Conservation (phyloP, 2,329 filamentous ascomycete species). For the Penicillium sp. region DNA sequence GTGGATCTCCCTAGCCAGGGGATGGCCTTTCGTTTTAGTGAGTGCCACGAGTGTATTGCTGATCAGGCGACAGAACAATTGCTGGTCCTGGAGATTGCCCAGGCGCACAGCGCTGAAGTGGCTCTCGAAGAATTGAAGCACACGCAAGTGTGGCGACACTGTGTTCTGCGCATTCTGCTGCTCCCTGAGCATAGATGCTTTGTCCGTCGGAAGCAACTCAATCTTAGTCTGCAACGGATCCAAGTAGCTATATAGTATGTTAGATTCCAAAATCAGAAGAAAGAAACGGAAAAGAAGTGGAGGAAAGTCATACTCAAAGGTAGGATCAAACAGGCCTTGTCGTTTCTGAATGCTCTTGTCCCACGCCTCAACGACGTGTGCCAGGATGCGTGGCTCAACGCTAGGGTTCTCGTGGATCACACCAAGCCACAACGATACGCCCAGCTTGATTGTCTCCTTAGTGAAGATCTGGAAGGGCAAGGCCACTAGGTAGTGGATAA, state of each 20-base stretch:
- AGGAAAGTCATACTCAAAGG: conserved; percentile 56
- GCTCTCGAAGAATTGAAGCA: conserved; percentile 87
- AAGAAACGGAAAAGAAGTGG: background rate
- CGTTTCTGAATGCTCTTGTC: conserved; percentile 77
- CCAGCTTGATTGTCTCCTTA: conserved; percentile 92
- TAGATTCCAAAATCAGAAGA: conserved; percentile 1
- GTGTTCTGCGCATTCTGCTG: conserved; percentile 80
- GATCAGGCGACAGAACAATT: conserved; percentile 78
- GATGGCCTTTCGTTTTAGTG: conserved; percentile 71
- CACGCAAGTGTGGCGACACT: conserved; percentile 79
- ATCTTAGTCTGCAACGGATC: conserved; percentile 91
- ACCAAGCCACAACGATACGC: conserved; percentile 93
- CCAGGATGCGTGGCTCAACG: conserved; percentile 81
- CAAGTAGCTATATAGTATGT: conserved; percentile 55
- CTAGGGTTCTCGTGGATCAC: conserved; percentile 94
- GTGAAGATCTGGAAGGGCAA: conserved; percentile 94
- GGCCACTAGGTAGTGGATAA: conserved; percentile 83
- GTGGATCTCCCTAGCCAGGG: conserved; percentile 86
- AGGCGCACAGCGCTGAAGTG: conserved; percentile 94
- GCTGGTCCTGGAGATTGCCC: conserved; percentile 77
- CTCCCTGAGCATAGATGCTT: conserved; percentile 69
- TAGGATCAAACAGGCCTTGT: conserved; percentile 77
- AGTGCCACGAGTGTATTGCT: conserved; percentile 76
- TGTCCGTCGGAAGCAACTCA: conserved; percentile 91
- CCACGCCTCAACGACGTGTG: conserved; percentile 88